A percentile compares a stretch with the other conserved stretches of the same genome.
These are phyloP conservation scores for Boletus reticulatus DNA, from an alignment of 768 basidiomycete genomes.

Conservation along the genomic window DNA sequence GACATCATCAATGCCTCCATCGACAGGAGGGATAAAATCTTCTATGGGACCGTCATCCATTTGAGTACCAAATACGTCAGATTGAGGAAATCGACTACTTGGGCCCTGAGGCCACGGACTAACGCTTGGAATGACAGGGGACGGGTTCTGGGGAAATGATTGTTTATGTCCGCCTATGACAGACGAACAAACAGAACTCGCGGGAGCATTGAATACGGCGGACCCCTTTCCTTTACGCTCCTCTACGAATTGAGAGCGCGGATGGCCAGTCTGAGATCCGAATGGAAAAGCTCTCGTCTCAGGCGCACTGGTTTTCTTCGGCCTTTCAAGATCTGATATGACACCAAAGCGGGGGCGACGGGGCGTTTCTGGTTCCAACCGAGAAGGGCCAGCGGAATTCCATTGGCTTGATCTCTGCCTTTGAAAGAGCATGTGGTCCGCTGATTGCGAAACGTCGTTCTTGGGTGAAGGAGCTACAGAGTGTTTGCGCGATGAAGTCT, in stretches of 20 bases:
- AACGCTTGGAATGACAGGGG: conserved; percentile 22
- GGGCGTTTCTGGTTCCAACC: conserved; percentile 35
- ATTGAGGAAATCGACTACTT: conserved; percentile 7
- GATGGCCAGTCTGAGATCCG: conserved; percentile 22
- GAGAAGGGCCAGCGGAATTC: conserved; percentile 27
- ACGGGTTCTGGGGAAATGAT: conserved; percentile 2
- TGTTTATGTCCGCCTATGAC: not conserved
- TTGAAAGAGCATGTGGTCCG: conserved; percentile 39
- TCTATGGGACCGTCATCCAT: conserved; percentile 10
- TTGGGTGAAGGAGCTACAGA: conserved; percentile 46
- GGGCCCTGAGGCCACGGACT: conserved; percentile 19
- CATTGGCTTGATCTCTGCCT: conserved; percentile 36
- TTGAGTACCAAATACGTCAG: conserved; percentile 21
- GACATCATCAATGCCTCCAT: conserved; percentile 33
- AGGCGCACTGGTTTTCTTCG: conserved; percentile 10
- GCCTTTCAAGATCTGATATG: conserved; percentile 24
- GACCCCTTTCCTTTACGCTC: conserved; percentile 20
- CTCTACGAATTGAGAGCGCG: conserved; percentile 16
- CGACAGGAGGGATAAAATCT: conserved; percentile 12
- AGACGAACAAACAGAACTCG: not conserved
- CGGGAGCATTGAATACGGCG: not conserved
- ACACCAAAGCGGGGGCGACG: conserved; percentile 35
- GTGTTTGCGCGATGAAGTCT: conserved; percentile 51
- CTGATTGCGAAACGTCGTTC: conserved; percentile 41
- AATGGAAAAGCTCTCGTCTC: conserved; percentile 25